phyloP scores from a whole-genome alignment of 225 moss, liverwort and hornwort genomes.

The Rhytidiadelphus loreus region DNA sequence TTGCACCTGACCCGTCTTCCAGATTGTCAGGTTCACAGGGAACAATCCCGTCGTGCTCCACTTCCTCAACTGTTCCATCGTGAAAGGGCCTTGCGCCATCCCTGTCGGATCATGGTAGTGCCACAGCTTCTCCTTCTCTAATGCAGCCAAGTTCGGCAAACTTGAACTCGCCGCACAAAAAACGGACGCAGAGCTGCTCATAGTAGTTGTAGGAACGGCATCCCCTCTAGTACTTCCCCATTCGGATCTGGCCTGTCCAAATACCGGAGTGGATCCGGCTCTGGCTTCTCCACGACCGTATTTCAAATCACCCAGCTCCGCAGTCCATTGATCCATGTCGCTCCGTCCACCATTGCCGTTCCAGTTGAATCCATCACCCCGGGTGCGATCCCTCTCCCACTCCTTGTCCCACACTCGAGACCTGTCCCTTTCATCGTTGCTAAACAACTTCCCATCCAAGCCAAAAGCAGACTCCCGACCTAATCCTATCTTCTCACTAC shows the following conservation, averaged over 20 bases:
- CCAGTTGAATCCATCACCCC: slow-evolving; percentile 40
- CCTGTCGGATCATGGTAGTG: slow-evolving; percentile 84
- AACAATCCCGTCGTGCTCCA: slow-evolving; percentile 97
- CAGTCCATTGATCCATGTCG: slow-evolving; percentile 30
- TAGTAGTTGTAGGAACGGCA: not conserved
- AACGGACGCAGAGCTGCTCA: slow-evolving; percentile 3
- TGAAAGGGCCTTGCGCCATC: slow-evolving; percentile 78
- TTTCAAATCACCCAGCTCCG: slow-evolving; percentile 27
- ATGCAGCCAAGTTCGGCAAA: slow-evolving; percentile 13
- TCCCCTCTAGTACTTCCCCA: slow-evolving; percentile 46
- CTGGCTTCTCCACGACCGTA: slow-evolving; percentile 37
- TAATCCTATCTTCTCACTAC: slow-evolving; percentile 29
- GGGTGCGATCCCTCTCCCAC: slow-evolving; percentile 40
- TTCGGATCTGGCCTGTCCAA: slow-evolving; percentile 48
- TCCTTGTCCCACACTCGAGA: slow-evolving; percentile 54
- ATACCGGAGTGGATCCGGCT: slow-evolving; percentile 42
- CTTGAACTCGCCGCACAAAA: not conserved
- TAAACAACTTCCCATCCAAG: slow-evolving; percentile 20
- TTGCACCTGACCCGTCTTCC: slow-evolving; percentile 49
- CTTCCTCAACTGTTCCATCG: slow-evolving; percentile 88
- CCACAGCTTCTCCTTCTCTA: slow-evolving; percentile 87
- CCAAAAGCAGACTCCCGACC: slow-evolving; percentile 30
- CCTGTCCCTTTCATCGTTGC: slow-evolving; percentile 49
- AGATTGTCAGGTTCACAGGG: slow-evolving; percentile 64
- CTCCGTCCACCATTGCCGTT: slow-evolving; percentile 43